Conservation (phyloP, 2,329 filamentous ascomycete species). For the Colletotrichum theobromicola region DNA sequence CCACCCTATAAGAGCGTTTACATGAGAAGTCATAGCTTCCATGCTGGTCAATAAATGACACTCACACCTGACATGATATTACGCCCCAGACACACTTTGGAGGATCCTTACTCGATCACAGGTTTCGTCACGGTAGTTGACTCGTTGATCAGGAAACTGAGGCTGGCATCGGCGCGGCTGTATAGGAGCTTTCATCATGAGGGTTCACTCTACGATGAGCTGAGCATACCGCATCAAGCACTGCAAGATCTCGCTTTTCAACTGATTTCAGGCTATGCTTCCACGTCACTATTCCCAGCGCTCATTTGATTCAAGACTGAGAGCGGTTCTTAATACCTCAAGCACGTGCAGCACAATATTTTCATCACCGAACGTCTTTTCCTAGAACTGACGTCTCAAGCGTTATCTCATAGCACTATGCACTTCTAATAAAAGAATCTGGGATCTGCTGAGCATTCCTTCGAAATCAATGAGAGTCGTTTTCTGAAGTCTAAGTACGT, state of each 20-base stretch:
- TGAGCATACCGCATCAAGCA: background rate
- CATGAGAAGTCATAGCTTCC: background rate
- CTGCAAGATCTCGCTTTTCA: background rate
- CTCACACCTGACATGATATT: accelerated
- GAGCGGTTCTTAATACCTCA: too few relatives aligned
- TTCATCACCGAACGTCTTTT: background rate
- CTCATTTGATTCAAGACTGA: background rate
- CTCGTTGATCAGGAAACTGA: background rate
- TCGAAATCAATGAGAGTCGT: background rate
- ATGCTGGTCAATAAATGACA: accelerated
- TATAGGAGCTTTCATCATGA: background rate
- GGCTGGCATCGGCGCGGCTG: background rate
- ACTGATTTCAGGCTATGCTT: background rate
- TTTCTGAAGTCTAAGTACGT: background rate
- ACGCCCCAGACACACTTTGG: accelerated
- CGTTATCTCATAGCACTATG: background rate
- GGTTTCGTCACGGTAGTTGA: background rate
- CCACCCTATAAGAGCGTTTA: too few relatives aligned
- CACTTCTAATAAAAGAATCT: background rate
- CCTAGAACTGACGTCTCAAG: background rate
- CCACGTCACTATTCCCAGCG: background rate
- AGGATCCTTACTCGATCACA: accelerated
- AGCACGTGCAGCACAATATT: too few relatives aligned
- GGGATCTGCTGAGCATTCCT: too few relatives aligned
- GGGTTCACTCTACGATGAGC: background rate